Base-by-base conservation (phyloP, 768 basidiomycete species). In the Lentinula guzmanii region DNA sequence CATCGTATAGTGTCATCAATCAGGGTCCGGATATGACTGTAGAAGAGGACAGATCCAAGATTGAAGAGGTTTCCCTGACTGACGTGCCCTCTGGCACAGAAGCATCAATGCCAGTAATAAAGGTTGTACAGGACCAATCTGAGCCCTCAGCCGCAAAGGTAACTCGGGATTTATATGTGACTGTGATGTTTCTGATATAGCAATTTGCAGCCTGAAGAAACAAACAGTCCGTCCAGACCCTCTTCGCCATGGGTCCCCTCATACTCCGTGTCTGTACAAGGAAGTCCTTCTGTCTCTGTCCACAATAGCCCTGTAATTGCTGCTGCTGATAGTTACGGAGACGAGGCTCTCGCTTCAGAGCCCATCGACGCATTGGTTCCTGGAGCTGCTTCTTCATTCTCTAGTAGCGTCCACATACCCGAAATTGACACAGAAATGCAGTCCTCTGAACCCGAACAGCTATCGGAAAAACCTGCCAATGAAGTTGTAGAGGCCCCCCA, bases 1-100 rank as follows among this genome's bases (percentile, higher is more conserved):
- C 81, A 6, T 82, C 82, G 2, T 85, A 82, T 74, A 78, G 77
- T 61, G 82, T 83, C 24, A 79, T 73, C 11, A 77, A 60, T 16
- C 77, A 77, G 67, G 77, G 76, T 39, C 70, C 80, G 54, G 75
- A 75, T 41, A 61, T 63, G 24, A 64, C 65, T 13, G 63, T 64
- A n/a, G 70, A 69, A 16, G 66, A 67, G 10, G 69, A 71, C 52
- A 59, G 15, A 13, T 51, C 59, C 8, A 21, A 55, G 37, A 53
- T 45, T 16, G 53, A 43, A n/a, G 39, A 48, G 21, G 41, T 56
- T 34, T n/a, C 50, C 31, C 4, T 28, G 5, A 4, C 51, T 21
- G 52, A 41, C 28, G 11, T 37, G 39, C 16, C 10, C 46, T 3
- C 59, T n/a, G 21, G 33, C 31, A 21, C 42, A 34, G 57, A 58